Conservation (phyloP, 805 yeast genomes). For the Ogataea nonfermentans region DNA sequence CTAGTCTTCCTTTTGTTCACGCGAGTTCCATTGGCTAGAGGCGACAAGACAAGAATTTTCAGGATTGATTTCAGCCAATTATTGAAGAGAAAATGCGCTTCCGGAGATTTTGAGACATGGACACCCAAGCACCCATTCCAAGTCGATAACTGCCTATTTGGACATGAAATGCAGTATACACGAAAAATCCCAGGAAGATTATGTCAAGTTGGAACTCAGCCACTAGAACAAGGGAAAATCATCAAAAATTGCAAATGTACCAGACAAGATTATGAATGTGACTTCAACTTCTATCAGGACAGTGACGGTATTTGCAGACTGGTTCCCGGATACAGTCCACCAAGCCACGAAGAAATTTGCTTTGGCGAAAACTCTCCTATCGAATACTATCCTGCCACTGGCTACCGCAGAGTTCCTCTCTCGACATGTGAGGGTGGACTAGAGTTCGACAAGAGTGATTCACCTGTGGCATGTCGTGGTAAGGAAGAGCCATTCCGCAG, state of each 20-base stretch:
- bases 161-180: slow-evolving; percentile 59
- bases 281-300: slow-evolving; percentile 69
- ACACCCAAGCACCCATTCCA: slow-evolving; percentile 55
- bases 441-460: slow-evolving; percentile 53
- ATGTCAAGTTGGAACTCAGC: slow-evolving; percentile 62
- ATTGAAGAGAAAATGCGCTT: slow-evolving; percentile 47
- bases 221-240: slow-evolving; percentile 54
- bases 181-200: slow-evolving; percentile 60
- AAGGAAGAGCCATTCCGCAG: slow-evolving; percentile 63
- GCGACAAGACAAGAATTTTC: slow-evolving; percentile 48
- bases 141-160: slow-evolving; percentile 58
- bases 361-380: slow-evolving; percentile 49
- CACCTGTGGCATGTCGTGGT: slow-evolving; percentile 79
- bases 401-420: slow-evolving; percentile 79
- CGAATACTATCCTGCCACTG: slow-evolving; percentile 79
- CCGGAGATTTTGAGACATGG: slow-evolving; percentile 64
- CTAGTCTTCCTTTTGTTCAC: slow-evolving; percentile 70
- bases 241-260: slow-evolving; percentile 75
- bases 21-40: slow-evolving; percentile 43
- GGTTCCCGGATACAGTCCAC: slow-evolving; percentile 66
- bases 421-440: slow-evolving; percentile 83
- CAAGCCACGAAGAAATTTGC: slow-evolving; percentile 64
- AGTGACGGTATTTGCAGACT: slow-evolving; percentile 74
- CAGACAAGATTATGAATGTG: slow-evolving; percentile 87
- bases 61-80: slow-evolving; percentile 58